Percentiles rank a stretch among this genome's conserved stretches.
phyloP scores from a whole-genome alignment of 164 flowering plant species.

The Magnolia changhungtana region DNA sequence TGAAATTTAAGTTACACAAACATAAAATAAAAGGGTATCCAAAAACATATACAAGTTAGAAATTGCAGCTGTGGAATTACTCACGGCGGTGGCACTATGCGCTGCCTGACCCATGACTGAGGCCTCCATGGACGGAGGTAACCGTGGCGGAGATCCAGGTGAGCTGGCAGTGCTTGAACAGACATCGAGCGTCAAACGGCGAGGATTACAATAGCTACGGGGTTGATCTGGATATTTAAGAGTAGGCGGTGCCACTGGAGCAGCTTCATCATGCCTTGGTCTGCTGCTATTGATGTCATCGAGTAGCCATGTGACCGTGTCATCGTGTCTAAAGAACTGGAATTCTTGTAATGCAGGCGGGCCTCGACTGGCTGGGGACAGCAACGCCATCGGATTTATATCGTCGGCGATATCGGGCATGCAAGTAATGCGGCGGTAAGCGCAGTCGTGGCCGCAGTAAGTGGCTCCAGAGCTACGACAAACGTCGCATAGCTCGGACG shows the following conservation, averaged over 20 bases:
- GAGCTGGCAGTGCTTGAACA: neutral
- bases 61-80: neutral
- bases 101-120: neutral
- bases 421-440: neutral
- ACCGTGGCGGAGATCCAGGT: neutral
- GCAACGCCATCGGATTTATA: neutral
- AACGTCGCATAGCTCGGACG: neutral
- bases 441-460: neutral
- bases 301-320: conserved; percentile 3
- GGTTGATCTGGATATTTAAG: neutral
- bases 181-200: neutral
- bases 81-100: neutral
- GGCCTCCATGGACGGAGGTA: neutral
- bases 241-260: neutral
- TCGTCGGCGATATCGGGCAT: neutral
- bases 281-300: neutral
- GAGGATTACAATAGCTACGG: neutral
- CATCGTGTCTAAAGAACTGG: conserved; percentile 9
- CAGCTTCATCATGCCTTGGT: neutral
- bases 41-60: no score
- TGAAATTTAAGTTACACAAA: neutral
- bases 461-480: neutral
- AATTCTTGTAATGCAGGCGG: conserved; percentile 1
- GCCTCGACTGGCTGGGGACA: neutral
- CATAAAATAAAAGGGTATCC: neutral